phyloP scores from a whole-genome alignment of 768 basidiomycete species.

The Omphalotus guepiniiformis region DNA sequence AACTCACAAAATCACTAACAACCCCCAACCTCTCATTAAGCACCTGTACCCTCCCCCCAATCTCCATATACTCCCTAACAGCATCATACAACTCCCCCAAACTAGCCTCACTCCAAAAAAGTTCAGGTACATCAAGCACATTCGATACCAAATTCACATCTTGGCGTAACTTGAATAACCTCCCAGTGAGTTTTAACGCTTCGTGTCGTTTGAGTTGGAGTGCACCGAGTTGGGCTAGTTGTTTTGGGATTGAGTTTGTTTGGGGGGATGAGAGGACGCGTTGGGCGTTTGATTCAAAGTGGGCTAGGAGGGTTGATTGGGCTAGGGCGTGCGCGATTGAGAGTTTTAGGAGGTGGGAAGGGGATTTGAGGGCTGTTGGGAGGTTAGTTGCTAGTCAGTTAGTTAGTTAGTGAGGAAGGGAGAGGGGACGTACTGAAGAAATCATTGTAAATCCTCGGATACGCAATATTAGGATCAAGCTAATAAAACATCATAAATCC shows the following conservation, averaged over 20 bases:
- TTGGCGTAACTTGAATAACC: conserved; percentile 80
- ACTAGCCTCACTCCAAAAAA: conserved; percentile 95
- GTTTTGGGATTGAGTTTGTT: conserved; percentile 78
- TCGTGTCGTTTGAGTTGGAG: conserved; percentile 74
- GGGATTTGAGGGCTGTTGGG: conserved; percentile 77
- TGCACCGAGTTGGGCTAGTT: conserved; percentile 73
- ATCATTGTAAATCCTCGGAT: conserved; percentile 93
- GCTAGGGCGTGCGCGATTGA: conserved; percentile 94
- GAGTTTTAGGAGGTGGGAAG: conserved; percentile 84
- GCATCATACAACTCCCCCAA: conserved; percentile 87
- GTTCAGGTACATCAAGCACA: conserved; percentile 87
- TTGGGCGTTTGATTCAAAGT: conserved; percentile 77
- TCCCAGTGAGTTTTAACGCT: conserved; percentile 82
- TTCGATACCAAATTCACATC: conserved; percentile 92
- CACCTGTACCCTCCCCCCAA: conserved; percentile 73
- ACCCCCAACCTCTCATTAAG: conserved; percentile 87
- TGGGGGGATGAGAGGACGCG: conserved; percentile 72
- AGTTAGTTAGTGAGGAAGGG: not conserved
- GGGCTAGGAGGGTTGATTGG: conserved; percentile 88
- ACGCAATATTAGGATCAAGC: conserved; percentile 82
- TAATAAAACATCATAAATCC: conserved; percentile 23
- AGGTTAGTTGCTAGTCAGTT: conserved; percentile 2
- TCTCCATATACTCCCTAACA: conserved; percentile 93
- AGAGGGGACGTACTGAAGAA: conserved; percentile 75
- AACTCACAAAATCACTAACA: conserved; percentile 81